phyloP scores from a whole-genome alignment of 2,329 filamentous ascomycete species.

The Trichophyton mentagrophytes region DNA sequence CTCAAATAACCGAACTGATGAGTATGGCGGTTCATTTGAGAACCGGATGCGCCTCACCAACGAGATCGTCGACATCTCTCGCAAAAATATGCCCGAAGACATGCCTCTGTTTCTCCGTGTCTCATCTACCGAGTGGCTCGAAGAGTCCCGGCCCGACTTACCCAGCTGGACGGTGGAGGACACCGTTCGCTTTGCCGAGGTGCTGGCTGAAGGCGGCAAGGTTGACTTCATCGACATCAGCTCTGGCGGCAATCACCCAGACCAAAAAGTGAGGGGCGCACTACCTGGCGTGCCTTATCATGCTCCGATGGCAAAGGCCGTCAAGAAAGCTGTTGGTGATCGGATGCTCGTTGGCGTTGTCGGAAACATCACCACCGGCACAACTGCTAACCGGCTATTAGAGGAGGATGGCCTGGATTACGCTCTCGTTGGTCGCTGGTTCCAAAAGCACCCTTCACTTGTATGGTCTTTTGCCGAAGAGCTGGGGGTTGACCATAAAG shows the following conservation, averaged over 20 bases:
- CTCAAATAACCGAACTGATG: constrained; percentile 53
- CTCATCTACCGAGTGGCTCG: constrained; percentile 64
- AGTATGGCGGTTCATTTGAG: constrained; percentile 40
- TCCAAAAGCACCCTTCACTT: constrained; percentile 70
- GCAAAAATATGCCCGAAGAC: constrained; percentile 48
- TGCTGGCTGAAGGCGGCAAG: constrained; percentile 54
- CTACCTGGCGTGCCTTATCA: constrained; percentile 53
- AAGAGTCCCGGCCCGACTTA: constrained; percentile 41
- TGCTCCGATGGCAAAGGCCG: constrained; percentile 54
- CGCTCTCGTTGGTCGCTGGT: constrained; percentile 61
- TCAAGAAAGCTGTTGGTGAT: constrained; percentile 62
- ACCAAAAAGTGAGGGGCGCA: constrained; percentile 25
- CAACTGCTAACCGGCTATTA: constrained; percentile 52
- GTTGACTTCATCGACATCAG: constrained; percentile 77
- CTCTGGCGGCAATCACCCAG: constrained; percentile 55
- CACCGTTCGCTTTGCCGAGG: constrained; percentile 48
- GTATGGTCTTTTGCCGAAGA: constrained; percentile 61
- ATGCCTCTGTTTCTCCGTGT: constrained; percentile 65
- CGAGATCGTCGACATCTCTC: constrained; percentile 52
- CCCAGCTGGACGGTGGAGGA: constrained; percentile 58
- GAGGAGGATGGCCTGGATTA: constrained; percentile 48
- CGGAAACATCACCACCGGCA: constrained; percentile 57
- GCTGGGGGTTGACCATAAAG: constrained; percentile 56
- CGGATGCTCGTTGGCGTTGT: constrained; percentile 61
- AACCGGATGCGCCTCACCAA: constrained; percentile 57